Conservation (phyloP, 2,329 filamentous ascomycete species). For the Aspergillus tanneri region DNA sequence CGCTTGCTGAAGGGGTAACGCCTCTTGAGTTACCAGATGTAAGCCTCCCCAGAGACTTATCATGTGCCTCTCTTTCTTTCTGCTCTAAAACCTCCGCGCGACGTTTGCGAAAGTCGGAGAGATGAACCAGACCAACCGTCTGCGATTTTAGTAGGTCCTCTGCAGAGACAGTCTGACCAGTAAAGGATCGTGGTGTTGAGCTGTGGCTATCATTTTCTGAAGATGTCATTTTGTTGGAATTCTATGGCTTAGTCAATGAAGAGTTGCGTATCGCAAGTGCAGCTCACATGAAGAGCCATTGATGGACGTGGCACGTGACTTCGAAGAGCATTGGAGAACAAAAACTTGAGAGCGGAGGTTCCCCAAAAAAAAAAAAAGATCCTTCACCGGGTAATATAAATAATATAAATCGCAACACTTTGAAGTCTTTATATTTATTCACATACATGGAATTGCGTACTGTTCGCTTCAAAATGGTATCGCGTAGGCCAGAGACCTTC, state of each 20-base stretch:
- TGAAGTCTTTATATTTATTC: too few species aligned
- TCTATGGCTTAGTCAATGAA: background rate
- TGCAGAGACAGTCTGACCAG: slow-evolving; percentile 70
- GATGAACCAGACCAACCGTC: slow-evolving; percentile 85
- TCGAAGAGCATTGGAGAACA: background rate
- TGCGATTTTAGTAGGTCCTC: slow-evolving; percentile 80
- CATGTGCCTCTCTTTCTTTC: slow-evolving; percentile 77
- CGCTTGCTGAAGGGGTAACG: slow-evolving; percentile 49
- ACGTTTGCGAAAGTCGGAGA: slow-evolving; percentile 93
- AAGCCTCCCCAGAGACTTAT: slow-evolving; percentile 53
- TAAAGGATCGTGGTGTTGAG: slow-evolving; percentile 60
- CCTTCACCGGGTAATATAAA: background rate
- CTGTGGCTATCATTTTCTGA: slow-evolving; percentile 41
- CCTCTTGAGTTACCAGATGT: slow-evolving; percentile 49
- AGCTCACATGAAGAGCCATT: slow-evolving; percentile 6
- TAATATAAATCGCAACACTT: too few species aligned
- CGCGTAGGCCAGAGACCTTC: too few species aligned
- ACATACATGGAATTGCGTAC: too few species aligned
- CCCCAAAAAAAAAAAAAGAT: background rate
- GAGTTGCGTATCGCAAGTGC: background rate
- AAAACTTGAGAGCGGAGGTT: too few species aligned
- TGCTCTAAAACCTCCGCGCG: slow-evolving; percentile 91
- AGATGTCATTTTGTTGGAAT: slow-evolving; percentile 19
- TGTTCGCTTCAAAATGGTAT: too few species aligned
- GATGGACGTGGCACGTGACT: slow-evolving; percentile 16